These are phyloP conservation scores for Pseudopyricularia cyperi DNA, from an alignment of 2,329 filamentous ascomycete genomes.

Conservation along the genomic window DNA sequence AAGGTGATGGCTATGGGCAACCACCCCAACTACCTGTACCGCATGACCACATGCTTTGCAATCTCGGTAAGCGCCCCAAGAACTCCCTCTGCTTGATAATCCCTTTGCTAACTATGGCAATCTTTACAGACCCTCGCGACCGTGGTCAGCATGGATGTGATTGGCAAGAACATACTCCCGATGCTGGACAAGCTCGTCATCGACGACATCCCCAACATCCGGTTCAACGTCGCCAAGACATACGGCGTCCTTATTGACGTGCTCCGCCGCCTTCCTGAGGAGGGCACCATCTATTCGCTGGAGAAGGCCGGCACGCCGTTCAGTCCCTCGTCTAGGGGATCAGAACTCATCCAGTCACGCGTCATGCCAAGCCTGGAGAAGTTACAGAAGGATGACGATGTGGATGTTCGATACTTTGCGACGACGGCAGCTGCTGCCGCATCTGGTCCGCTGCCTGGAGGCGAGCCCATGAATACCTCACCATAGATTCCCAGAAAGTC, in stretches of 20 bases:
- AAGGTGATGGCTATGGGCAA: constrained; percentile 98
- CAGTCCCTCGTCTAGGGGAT: constrained; percentile 55
- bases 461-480: constrained; percentile 53
- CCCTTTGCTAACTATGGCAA: not conserved
- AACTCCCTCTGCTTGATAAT: not conserved
- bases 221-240: constrained; percentile 98
- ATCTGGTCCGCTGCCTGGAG: constrained; percentile 28
- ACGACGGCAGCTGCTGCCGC: constrained; percentile 66
- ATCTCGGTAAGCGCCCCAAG: constrained; percentile 66
- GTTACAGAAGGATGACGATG: constrained; percentile 92
- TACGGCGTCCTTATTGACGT: constrained; percentile 82
- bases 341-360: constrained; percentile 72
- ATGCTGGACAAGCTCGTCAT: constrained; percentile 90
- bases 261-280: constrained; percentile 78
- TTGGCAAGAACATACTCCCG: constrained; percentile 83
- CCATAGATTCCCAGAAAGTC: constrained; percentile 36
- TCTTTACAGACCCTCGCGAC: constrained; percentile 68
- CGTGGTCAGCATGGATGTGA: constrained; percentile 86
- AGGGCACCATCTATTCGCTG: constrained; percentile 73
- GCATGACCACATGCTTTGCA: constrained; percentile 99
- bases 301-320: constrained; percentile 61
- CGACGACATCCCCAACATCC: constrained; percentile 96
- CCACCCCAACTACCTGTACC: constrained; percentile 96
- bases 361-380: constrained; percentile 87
- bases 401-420: constrained; percentile 96